phyloP scores from a whole-genome alignment of 768 basidiomycete species.

The Amanita rubescens region DNA sequence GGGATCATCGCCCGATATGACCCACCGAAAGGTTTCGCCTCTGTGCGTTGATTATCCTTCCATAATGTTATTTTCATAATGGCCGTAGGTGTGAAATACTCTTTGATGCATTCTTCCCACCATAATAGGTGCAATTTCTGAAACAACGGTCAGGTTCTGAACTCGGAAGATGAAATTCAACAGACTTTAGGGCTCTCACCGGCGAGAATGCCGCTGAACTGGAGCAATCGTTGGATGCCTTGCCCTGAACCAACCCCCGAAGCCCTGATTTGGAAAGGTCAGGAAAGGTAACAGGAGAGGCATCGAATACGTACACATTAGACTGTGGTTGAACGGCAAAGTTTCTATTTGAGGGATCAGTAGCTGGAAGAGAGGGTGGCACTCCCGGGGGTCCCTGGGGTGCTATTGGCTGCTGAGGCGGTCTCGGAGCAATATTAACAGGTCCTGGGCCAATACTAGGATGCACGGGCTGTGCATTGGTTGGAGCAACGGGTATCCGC shows the following conservation, averaged over 20 bases:
- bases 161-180: slow-evolving; percentile 12
- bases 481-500: slow-evolving; percentile 11
- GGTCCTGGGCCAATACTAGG: slow-evolving; percentile 2
- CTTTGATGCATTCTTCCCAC: slow-evolving; percentile 59
- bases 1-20: slow-evolving; percentile 5
- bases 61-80: slow-evolving; percentile 78
- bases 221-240: slow-evolving; percentile 54
- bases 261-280: slow-evolving; percentile 6
- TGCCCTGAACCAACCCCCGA: slow-evolving; percentile 48
- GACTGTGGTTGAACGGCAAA: slow-evolving; percentile 7
- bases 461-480: slow-evolving; percentile 3
- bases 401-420: slow-evolving; percentile 9
- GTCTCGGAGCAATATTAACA: slow-evolving; percentile 10
- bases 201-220: slow-evolving; percentile 63
- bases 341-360: slow-evolving; percentile 11
- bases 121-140: slow-evolving; percentile 59
- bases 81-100: slow-evolving; percentile 66
- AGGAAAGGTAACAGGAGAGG: not conserved
- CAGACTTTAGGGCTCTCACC: slow-evolving; percentile 42
- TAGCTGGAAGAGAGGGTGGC: slow-evolving; percentile 21
- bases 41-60: slow-evolving; percentile 74
- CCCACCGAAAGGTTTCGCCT: slow-evolving; percentile 82
- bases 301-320: slow-evolving; percentile 3
- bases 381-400: slow-evolving; percentile 7
- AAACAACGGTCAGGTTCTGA: not conserved